phyloP scores from a whole-genome alignment of 257 asterid species.

The Jasminum sambac region DNA sequence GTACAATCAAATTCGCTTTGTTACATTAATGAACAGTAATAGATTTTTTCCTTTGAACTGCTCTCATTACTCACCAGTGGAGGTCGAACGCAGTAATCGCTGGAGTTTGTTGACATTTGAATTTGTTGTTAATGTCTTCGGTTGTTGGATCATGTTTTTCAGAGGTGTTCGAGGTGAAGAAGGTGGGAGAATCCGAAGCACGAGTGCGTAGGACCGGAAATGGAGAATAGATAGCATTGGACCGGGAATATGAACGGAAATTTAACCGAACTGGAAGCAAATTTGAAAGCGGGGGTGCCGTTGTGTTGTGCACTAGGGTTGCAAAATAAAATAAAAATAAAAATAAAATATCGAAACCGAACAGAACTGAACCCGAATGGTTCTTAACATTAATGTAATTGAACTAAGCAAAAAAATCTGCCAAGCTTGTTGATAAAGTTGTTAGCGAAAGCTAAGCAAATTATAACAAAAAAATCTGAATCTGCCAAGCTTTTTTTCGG shows the following conservation, averaged over 20 bases:
- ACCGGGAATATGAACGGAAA: background rate
- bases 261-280: too few relatives aligned
- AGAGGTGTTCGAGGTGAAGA: constrained; percentile 12
- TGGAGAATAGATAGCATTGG: constrained; percentile 31
- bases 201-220: constrained; percentile 3
- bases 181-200: constrained; percentile 14
- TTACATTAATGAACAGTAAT: background rate
- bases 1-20: constrained; percentile 6
- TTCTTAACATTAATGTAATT: too few relatives aligned
- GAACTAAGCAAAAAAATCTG: too few relatives aligned
- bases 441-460: too few relatives aligned
- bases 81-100: constrained; percentile 41
- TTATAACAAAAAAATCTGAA: too few relatives aligned
- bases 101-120: constrained; percentile 42
- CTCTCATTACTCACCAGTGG: constrained; percentile 36
- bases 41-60: background rate
- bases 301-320: too few relatives aligned
- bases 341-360: too few relatives aligned
- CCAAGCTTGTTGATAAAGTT: too few relatives aligned
- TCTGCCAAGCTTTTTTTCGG: too few relatives aligned
- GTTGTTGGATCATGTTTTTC: constrained; percentile 25
- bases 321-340: too few relatives aligned
- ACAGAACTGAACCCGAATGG: too few relatives aligned
- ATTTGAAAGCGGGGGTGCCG: too few relatives aligned
- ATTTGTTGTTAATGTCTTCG: constrained; percentile 6